Evolutionary conservation across 2,329 filamentous ascomycete species (phyloP).

Genomic region (Pestalotiopsis sp.): DNA sequence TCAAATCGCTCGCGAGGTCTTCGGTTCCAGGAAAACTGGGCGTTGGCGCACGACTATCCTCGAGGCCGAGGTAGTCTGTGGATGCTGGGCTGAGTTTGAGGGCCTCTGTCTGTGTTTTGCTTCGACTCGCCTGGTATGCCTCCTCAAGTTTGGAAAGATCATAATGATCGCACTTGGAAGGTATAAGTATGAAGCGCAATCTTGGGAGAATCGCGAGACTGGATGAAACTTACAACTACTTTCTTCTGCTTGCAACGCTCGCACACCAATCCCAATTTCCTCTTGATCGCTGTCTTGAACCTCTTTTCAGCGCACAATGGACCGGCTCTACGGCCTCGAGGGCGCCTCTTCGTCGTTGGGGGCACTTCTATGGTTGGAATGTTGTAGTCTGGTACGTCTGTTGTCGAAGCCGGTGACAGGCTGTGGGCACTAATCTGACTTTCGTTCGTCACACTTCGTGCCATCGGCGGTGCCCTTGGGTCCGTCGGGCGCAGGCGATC

Average conservation of each 20-base stretch:
- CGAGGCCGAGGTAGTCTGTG: neutral
- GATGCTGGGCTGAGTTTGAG: neutral
- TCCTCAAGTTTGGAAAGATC: slow-evolving; percentile 32
- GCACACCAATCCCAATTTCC: slow-evolving; percentile 31
- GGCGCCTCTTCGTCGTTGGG: slow-evolving; percentile 17
- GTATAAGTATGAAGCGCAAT: neutral
- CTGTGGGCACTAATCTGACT: slow-evolving; percentile 20
- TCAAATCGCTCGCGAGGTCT: slow-evolving; percentile 7
- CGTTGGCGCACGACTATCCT: neutral
- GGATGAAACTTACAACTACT: slow-evolving; percentile 22
- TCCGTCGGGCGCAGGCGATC: slow-evolving; percentile 20
- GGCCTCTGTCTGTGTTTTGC: neutral
- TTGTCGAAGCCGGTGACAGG: slow-evolving; percentile 23
- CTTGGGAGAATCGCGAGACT: neutral
- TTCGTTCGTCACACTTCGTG: slow-evolving; percentile 21
- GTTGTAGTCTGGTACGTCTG: slow-evolving; percentile 19
- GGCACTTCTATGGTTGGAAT: slow-evolving; percentile 12
- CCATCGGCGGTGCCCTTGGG: slow-evolving; percentile 6
- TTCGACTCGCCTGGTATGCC: slow-evolving; percentile 17
- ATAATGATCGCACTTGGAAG: slow-evolving; percentile 30
- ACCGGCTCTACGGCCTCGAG: slow-evolving; percentile 29
- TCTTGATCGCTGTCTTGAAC: slow-evolving; percentile 30
- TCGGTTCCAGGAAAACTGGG: slow-evolving; percentile 1
- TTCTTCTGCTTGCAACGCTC: slow-evolving; percentile 26
- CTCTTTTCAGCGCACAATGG: slow-evolving; percentile 27